Base-by-base conservation (phyloP, 2,329 filamentous ascomycete genomes). In the Aureobasidium sp. region DNA sequence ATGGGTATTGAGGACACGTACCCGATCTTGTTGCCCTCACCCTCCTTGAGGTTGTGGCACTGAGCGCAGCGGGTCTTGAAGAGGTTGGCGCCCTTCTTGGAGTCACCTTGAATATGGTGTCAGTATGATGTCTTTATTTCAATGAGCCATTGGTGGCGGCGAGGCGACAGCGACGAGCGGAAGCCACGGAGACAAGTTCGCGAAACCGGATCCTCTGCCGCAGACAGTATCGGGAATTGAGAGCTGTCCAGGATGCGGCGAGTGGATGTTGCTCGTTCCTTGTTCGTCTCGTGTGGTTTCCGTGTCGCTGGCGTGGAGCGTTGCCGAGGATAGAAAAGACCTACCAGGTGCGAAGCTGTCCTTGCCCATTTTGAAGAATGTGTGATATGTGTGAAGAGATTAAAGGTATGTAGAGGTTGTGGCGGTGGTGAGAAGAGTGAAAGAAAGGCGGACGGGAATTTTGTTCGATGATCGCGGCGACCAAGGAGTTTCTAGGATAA, bases 41-140 rank as follows among this genome's bases (percentile, higher is more conserved):
- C 88, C 67, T 82, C 84, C 80, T 95, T 91, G 77, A 96, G 82
- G 79, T 90, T 97, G 85, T 99, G 94, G 89, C 94, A 99, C 83
- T 97, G 91, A 69, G 90, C 89, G 83, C 94, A 99, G 78, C 94
- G 88, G 70, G 92, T 97, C 84, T 97, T 96, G 91, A 97, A 97
- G 77, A 97, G 90, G 84, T 88, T 90, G 80, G 91, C 93, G 85
- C 93, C 93, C 89, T 97, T 97, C 84, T 92, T 91, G 74, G 82
- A 74, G 79, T 97, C 91, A 84, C 91, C 92, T 96, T 74, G 44
- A 68, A 27, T 32, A 11, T 29, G 14, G 9, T 16, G 61, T 59
- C n/a, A 62, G 61, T 21, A 27, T 11, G 34, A 14, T 8, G 32
- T 32, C 16, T 41, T 57, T 57, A 27, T 14, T 37, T 16, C 34